Percentiles rank a stretch among this genome's conserved stretches.
phyloP scores from a whole-genome alignment of 139 green algal genomes.

The Ulvella scutata region DNA sequence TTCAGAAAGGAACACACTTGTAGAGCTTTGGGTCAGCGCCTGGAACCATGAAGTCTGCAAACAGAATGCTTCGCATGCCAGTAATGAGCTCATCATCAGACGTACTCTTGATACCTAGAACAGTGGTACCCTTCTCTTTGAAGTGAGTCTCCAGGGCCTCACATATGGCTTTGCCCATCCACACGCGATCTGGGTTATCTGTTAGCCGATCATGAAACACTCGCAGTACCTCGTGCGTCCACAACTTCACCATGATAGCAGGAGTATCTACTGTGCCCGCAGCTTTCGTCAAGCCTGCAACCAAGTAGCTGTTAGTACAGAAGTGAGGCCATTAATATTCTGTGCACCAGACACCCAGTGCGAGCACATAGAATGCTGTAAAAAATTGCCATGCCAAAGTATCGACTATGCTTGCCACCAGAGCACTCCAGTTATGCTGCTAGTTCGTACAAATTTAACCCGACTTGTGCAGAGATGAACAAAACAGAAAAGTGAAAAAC shows the following conservation, averaged over 20 bases:
- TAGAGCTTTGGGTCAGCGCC: conserved; percentile 12
- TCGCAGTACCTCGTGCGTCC: conserved; percentile 28
- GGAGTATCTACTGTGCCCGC: conserved; percentile 19
- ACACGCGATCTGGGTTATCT: conserved; percentile 18
- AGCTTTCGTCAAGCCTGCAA: conserved; percentile 8
- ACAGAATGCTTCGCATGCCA: conserved; percentile 38
- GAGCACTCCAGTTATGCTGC: too few species aligned
- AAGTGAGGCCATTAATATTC: too few species aligned
- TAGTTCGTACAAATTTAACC: too few species aligned
- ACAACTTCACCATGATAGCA: conserved; percentile 22
- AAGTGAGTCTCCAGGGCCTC: conserved; percentile 46
- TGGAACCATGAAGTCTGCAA: conserved; percentile 62
- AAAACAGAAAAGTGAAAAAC: too few species aligned
- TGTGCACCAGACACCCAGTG: too few species aligned
- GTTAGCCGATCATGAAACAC: conserved; percentile 32
- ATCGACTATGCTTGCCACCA: too few species aligned
- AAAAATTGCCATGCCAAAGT: too few species aligned
- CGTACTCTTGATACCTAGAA: conserved; percentile 16
- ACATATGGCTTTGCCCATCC: conserved; percentile 12
- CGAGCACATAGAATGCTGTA: too few species aligned
- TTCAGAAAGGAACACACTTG: background rate
- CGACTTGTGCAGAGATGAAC: too few species aligned
- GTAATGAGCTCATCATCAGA: conserved; percentile 18
- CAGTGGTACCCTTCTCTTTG: conserved; percentile 41
- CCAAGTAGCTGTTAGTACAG: too few species aligned